Percentiles rank a stretch among this genome's conserved stretches.
Conservation (phyloP, 164 flowering plant genomes). For the Paratinospora sagittata region DNA sequence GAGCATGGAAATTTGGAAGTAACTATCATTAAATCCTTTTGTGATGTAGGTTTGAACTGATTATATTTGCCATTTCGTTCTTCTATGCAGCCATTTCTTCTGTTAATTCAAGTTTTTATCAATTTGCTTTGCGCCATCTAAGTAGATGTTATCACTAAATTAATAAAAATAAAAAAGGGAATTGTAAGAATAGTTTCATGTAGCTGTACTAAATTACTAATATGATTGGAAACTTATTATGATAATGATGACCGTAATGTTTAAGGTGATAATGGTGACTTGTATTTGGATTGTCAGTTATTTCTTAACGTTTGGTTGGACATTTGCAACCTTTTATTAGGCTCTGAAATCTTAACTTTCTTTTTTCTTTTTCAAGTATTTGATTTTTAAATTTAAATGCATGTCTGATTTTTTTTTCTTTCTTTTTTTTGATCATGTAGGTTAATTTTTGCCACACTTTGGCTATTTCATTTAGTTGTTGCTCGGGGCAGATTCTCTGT, state of each 20-base stretch:
- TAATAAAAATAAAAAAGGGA: background rate
- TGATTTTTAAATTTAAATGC: background rate
- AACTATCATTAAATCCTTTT: too few relatives aligned
- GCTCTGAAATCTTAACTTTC: background rate
- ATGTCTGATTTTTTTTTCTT: background rate
- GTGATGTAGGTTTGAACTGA: too few relatives aligned
- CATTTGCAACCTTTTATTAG: background rate
- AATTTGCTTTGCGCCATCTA: background rate
- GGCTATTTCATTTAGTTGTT: constrained; percentile 79
- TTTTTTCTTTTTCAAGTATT: background rate
- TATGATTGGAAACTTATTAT: background rate
- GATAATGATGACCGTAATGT: background rate
- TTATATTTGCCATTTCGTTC: background rate
- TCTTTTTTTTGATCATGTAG: constrained; percentile 31
- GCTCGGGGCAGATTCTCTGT: constrained; percentile 90
- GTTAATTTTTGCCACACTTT: constrained; percentile 61
- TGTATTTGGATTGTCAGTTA: background rate
- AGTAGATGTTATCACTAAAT: background rate
- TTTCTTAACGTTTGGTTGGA: background rate
- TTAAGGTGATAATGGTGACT: background rate
- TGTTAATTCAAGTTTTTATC: background rate
- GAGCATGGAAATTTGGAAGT: too few relatives aligned
- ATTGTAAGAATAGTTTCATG: background rate
- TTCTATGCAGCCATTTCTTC: background rate
- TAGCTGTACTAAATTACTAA: background rate